Percentiles rank a stretch among this genome's conserved stretches.
These are phyloP conservation scores for Mortierella sp. DNA, from an alignment of 371 early-diverging fungal genomes.

Conservation along the genomic window DNA sequence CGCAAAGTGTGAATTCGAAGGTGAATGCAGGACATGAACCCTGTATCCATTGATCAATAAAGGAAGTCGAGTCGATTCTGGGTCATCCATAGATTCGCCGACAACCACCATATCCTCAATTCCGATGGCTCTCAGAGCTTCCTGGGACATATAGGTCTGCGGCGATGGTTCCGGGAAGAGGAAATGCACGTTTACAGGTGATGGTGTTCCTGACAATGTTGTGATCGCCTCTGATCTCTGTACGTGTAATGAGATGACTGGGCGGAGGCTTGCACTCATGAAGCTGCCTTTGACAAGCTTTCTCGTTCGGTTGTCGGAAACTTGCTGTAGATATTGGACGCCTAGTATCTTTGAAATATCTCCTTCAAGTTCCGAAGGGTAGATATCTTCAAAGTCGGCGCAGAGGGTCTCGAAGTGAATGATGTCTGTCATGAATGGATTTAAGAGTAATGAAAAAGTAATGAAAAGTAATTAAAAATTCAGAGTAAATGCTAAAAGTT, in stretches of 20 bases:
- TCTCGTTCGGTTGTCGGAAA: neutral
- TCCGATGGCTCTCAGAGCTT: slow-evolving; percentile 25
- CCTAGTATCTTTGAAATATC: slow-evolving; percentile 8
- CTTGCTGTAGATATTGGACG: slow-evolving; percentile 16
- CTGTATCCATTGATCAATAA: slow-evolving; percentile 35
- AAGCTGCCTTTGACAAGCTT: slow-evolving; percentile 12
- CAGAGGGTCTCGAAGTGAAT: slow-evolving; percentile 16
- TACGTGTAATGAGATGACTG: slow-evolving; percentile 27
- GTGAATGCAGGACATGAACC: slow-evolving; percentile 14
- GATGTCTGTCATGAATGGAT: neutral
- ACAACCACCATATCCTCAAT: slow-evolving; percentile 29
- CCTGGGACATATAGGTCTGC: slow-evolving; percentile 33
- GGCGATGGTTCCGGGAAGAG: slow-evolving; percentile 27
- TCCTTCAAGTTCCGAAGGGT: slow-evolving; percentile 15
- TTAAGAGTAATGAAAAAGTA: no score
- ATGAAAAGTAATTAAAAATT: no score
- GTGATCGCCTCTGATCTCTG: slow-evolving; percentile 25
- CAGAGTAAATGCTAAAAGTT: no score
- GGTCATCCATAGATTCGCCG: slow-evolving; percentile 8
- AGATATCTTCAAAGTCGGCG: slow-evolving; percentile 42
- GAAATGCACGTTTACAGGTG: slow-evolving; percentile 34
- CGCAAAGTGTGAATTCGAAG: slow-evolving; percentile 35
- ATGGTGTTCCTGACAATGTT: slow-evolving; percentile 24
- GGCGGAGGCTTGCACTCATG: slow-evolving; percentile 21
- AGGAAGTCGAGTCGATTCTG: slow-evolving; percentile 15